phyloP scores from a whole-genome alignment of 345 rosid genomes.

The Laguncularia racemosa region DNA sequence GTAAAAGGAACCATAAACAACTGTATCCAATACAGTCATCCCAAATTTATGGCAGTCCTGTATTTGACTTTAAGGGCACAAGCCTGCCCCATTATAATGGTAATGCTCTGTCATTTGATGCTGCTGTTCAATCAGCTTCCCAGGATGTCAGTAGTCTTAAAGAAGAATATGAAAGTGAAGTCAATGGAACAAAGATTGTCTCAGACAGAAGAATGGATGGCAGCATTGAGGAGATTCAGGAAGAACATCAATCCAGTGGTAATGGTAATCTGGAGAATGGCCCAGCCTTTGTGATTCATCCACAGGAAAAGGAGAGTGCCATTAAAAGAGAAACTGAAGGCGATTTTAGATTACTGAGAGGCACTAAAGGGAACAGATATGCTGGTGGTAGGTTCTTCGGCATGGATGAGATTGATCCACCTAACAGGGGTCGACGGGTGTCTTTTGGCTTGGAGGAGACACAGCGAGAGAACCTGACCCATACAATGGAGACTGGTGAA shows the following conservation, averaged over 20 bases:
- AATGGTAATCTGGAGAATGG: slow-evolving; percentile 37
- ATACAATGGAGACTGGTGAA: slow-evolving; percentile 54
- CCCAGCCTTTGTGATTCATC: slow-evolving; percentile 35
- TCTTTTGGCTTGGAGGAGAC: slow-evolving; percentile 83
- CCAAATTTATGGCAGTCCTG: slow-evolving; percentile 60
- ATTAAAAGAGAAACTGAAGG: slow-evolving; percentile 99
- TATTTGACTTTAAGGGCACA: slow-evolving; percentile 48
- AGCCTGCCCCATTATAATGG: slow-evolving; percentile 39
- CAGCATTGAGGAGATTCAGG: slow-evolving; percentile 58
- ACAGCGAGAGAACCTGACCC: slow-evolving; percentile 33
- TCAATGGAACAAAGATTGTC: slow-evolving; percentile 12
- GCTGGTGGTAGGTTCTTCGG: slow-evolving; percentile 67
- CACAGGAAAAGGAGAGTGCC: slow-evolving; percentile 81
- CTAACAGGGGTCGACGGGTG: slow-evolving; percentile 81
- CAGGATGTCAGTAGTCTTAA: slow-evolving; percentile 56
- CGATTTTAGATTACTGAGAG: slow-evolving; percentile 86
- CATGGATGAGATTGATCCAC: slow-evolving; percentile 66
- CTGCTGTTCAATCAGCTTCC: slow-evolving; percentile 86
- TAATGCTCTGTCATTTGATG: slow-evolving; percentile 73
- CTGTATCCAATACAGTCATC: slow-evolving; percentile 58
- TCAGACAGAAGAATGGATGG: slow-evolving; percentile 11
- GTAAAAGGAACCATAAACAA: slow-evolving; percentile 54
- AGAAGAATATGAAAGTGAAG: slow-evolving; percentile 49
- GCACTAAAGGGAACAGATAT: slow-evolving; percentile 69
- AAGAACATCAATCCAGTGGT: slow-evolving; percentile 44